These are phyloP conservation scores for Tephrocybe rancida DNA, from an alignment of 768 basidiomycete genomes.

Conservation along the genomic window DNA sequence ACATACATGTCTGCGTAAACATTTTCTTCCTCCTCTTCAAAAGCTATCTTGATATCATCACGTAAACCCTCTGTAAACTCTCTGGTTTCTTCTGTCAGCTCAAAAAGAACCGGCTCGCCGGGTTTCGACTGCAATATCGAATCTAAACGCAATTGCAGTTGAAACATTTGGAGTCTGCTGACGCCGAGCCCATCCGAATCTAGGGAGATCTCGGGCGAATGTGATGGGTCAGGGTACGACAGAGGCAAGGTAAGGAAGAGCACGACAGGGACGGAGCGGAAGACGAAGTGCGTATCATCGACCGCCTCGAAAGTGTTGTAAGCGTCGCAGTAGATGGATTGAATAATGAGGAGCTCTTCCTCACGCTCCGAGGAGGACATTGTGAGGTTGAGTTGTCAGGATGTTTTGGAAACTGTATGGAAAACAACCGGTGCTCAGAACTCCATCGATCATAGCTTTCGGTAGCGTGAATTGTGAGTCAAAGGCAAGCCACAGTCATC, in stretches of 20 bases:
- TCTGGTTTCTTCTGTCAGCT: slow-evolving; percentile 9
- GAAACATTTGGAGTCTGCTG: slow-evolving; percentile 8
- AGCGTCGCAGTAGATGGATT: slow-evolving; percentile 12
- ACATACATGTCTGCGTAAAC: not conserved
- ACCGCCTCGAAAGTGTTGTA: slow-evolving; percentile 11
- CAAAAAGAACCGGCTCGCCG: slow-evolving; percentile 7
- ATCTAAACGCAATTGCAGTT: slow-evolving; percentile 7
- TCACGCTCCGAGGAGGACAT: slow-evolving; percentile 3
- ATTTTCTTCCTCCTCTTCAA: slow-evolving; percentile 7
- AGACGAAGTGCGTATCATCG: slow-evolving; percentile 11
- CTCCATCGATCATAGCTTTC: too few species aligned
- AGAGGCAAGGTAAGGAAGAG: slow-evolving; percentile 5
- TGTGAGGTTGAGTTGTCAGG: not conserved
- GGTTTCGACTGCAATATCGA: slow-evolving; percentile 7
- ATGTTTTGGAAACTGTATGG: not conserved
- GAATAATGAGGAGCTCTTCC: slow-evolving; percentile 9
- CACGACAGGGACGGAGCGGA: slow-evolving; percentile 11
- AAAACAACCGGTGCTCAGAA: too few species aligned
- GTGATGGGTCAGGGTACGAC: slow-evolving; percentile 4
- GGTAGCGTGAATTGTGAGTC: too few species aligned
- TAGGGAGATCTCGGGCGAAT: slow-evolving; percentile 1
- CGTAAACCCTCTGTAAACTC: slow-evolving; percentile 11
- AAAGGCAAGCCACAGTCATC: too few species aligned
- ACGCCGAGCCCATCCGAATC: slow-evolving; percentile 14
- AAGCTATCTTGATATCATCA: not conserved